Conservation (phyloP, 768 basidiomycete genomes). For the Dentipellis sp. region DNA sequence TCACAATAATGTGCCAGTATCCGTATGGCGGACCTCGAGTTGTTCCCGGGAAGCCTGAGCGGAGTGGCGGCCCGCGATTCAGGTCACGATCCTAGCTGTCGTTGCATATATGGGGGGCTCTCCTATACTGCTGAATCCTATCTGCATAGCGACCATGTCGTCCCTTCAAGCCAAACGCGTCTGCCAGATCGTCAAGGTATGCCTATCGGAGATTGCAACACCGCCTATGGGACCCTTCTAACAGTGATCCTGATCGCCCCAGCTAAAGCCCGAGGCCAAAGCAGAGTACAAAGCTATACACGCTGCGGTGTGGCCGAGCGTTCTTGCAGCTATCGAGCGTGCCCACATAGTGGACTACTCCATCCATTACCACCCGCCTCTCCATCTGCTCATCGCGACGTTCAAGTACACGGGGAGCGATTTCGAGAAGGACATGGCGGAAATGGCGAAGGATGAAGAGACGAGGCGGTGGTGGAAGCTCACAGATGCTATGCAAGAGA, state of each 20-base stretch:
- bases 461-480: conserved; percentile 74
- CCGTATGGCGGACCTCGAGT: too few relatives aligned
- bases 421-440: conserved; percentile 57
- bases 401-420: conserved; percentile 68
- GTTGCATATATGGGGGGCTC: too few relatives aligned
- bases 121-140: too few relatives aligned
- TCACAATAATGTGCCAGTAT: too few relatives aligned
- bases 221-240: neutral
- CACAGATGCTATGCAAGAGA: conserved; percentile 73
- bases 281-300: conserved; percentile 53
- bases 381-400: conserved; percentile 64
- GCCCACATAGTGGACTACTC: conserved; percentile 70
- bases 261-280: conserved; percentile 46
- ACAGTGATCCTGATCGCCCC: neutral
- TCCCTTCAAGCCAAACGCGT: conserved; percentile 36
- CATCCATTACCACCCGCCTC: conserved; percentile 57
- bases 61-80: too few relatives aligned
- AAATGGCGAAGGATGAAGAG: conserved; percentile 52
- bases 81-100: too few relatives aligned
- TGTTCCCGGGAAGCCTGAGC: too few relatives aligned
- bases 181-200: conserved; percentile 66
- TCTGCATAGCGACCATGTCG: conserved; percentile 17
- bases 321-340: conserved; percentile 51
- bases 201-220: neutral
- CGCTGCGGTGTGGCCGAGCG: conserved; percentile 56